Evolutionary conservation across 106 monocot species (phyloP), one percentile per base, ranked within the genome.

Genomic region (Gastrodia elata): DNA sequence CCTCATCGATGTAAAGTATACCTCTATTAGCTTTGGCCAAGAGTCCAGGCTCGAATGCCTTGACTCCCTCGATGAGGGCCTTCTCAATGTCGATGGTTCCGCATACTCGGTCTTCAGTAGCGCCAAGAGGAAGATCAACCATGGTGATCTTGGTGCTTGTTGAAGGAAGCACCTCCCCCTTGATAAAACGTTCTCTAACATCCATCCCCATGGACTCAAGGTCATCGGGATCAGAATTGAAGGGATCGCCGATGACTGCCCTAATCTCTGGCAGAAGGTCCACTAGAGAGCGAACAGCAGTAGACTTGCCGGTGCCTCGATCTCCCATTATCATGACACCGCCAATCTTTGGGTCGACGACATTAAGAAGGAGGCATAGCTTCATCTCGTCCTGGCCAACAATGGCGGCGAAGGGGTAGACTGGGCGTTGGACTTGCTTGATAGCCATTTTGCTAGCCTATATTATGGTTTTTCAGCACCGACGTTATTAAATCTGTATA

Each of bases 321-420:
- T 99, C 98, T 35, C 98, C 98, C 98, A 99, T 99, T 76, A 99
- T 99, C 98, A 99, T 99, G 33, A 99, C 98, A 7, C 98, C 98
- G 33, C 98, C 93, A 39, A 99, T 99, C 80, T 99, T 99, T 28
- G 98, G 98, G 77, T 99, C 98, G 72, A 99, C 94, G 55, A 99
- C 98, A 44, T 99, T 99, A 32, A 99, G 89, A 6, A 99, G 79
- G 10, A 99, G 88, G 78, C 98, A 99, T 6, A 99, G 77, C 64
- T 99, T 99, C 98, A 99, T 99, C 91, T 99, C 98, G 10, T 99
- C 98, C 73, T 99, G 98, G 0, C 98, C 98, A 13, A 99, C 98
- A 39, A 99, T 99, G 30, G 98, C 93, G 14, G 91, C 55, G 71
- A 99, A 99, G 3, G 98, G 98, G 77, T 85, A 99, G 25, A 99